Evolutionary conservation across 2,329 filamentous ascomycete genomes (phyloP).

Genomic region (Diaporthe citrichinensis): DNA sequence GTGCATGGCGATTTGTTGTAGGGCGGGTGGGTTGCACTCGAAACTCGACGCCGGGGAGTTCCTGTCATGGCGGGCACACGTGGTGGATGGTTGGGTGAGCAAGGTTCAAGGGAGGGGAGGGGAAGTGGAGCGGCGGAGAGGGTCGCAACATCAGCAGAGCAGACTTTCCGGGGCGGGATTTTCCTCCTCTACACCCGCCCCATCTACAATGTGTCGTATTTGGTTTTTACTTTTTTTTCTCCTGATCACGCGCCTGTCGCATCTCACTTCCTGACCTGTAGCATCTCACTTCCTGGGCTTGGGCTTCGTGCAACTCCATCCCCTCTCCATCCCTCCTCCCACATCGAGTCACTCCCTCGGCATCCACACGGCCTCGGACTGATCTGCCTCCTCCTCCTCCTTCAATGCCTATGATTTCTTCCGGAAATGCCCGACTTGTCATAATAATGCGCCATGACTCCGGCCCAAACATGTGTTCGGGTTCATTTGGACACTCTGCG

Average conservation of each 20-base stretch:
- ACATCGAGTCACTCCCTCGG: background rate
- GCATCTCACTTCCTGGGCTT: background rate
- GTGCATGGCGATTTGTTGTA: background rate
- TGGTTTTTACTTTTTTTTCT: background rate
- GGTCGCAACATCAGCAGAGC: constrained; percentile 1
- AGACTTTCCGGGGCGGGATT: background rate
- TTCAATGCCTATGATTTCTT: background rate
- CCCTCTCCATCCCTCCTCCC: background rate
- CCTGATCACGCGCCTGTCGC: background rate
- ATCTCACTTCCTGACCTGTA: background rate
- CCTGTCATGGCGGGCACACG: constrained; percentile 34
- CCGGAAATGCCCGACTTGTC: constrained; percentile 3
- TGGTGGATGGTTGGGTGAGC: constrained; percentile 35
- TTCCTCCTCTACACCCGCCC: background rate
- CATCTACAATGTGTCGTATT: background rate
- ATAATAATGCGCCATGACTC: constrained; percentile 10
- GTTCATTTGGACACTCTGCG: background rate
- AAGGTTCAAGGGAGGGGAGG: constrained; percentile 17
- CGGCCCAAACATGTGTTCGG: constrained; percentile 16
- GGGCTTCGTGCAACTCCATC: background rate
- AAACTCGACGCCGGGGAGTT: constrained; percentile 1
- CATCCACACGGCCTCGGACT: background rate
- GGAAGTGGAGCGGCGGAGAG: constrained; percentile 21
- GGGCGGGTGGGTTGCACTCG: constrained; percentile 26
- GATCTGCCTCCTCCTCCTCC: background rate